Conservation (phyloP, 1,284 basidiomycete genomes). For the Trichosporon coremiiforme region DNA sequence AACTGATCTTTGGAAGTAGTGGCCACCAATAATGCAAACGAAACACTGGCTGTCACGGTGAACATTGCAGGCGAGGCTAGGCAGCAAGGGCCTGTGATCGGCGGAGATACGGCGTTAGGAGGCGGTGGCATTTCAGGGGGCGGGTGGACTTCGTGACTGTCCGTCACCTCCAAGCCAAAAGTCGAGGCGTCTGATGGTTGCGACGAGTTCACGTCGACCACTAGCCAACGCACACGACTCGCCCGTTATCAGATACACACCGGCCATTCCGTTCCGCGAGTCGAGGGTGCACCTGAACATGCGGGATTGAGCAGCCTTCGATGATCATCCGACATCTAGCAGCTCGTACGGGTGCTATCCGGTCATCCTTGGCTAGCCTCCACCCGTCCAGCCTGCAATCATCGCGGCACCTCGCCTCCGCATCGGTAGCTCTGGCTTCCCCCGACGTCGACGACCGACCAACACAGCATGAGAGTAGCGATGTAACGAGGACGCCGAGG, state of each 20-base stretch:
- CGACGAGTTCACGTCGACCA: background rate
- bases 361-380: background rate
- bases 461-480: background rate
- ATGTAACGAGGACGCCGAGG: background rate
- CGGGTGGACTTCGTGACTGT: constrained; percentile 15
- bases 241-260: background rate
- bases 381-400: background rate
- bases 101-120: constrained; percentile 11
- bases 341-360: constrained; percentile 10
- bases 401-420: constrained; percentile 5
- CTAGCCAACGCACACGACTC: background rate
- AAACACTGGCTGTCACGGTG: background rate
- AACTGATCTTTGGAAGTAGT: background rate
- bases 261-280: background rate
- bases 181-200: background rate
- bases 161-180: constrained; percentile 16
- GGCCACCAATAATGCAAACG: constrained; percentile 3
- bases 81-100: background rate
- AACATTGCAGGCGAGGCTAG: background rate
- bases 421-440: background rate
- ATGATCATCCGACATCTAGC: constrained; percentile 14
- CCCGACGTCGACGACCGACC: background rate
- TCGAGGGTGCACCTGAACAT: constrained; percentile 4
- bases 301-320: constrained; percentile 19
- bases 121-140: constrained; percentile 5